A percentile compares a stretch with the other conserved stretches of the same genome.
Evolutionary conservation across 164 flowering plant species (phyloP).

Genomic region (Dillenia turbinata): DNA sequence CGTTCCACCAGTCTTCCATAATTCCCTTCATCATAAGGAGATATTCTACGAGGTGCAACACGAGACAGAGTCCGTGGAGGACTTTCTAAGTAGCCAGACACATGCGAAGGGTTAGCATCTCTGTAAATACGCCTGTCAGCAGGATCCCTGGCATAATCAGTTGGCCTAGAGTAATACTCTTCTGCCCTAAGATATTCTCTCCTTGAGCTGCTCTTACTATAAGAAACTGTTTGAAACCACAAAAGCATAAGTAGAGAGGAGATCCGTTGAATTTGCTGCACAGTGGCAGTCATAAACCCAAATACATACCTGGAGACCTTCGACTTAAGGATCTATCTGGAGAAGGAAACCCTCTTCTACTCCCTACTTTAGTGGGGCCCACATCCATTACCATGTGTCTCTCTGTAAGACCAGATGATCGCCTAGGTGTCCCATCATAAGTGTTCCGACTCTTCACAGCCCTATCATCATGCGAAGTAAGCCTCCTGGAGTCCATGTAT

Average conservation of each 20-base stretch:
- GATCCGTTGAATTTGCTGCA: neutral
- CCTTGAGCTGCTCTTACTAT: conserved; percentile 16
- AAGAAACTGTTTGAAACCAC: conserved; percentile 7
- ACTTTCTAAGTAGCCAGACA: conserved; percentile 11
- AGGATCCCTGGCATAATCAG: conserved; percentile 17
- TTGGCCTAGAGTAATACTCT: conserved; percentile 11
- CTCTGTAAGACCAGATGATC: conserved; percentile 13
- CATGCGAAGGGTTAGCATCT: conserved; percentile 14
- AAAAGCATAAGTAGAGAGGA: neutral
- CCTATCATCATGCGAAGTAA: conserved; percentile 18
- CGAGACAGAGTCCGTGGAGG: conserved; percentile 10
- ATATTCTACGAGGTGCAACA: conserved; percentile 13
- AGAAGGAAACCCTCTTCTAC: conserved; percentile 13
- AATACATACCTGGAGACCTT: conserved; percentile 22
- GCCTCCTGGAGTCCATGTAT: conserved; percentile 16
- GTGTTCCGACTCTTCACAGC: conserved; percentile 10
- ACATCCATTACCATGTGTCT: conserved; percentile 11
- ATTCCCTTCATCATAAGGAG: conserved; percentile 21
- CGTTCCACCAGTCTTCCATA: conserved; percentile 18
- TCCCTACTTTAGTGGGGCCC: conserved; percentile 13
- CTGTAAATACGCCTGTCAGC: conserved; percentile 14
- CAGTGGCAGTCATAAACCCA: neutral
- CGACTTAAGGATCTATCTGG: conserved; percentile 15
- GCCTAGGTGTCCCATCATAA: conserved; percentile 15
- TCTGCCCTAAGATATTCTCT: conserved; percentile 17